phyloP scores from a whole-genome alignment of 1,139 yeast genomes.

The Geotrichum carabidarum region DNA sequence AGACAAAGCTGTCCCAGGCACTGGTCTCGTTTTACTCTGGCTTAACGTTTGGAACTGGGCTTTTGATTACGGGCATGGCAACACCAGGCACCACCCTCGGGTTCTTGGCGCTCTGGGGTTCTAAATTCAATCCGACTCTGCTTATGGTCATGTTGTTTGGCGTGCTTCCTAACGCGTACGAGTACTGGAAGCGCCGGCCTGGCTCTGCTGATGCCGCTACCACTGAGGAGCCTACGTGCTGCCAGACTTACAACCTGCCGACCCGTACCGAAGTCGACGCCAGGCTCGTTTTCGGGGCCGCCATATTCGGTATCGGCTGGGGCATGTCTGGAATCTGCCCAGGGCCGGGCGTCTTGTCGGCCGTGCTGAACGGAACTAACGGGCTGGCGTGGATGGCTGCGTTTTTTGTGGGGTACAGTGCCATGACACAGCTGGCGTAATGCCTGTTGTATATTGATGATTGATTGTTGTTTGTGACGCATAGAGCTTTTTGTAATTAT shows the following conservation, averaged over 20 bases:
- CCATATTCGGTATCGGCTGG: constrained; percentile 47
- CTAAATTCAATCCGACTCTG: constrained; percentile 45
- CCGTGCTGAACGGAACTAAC: constrained; percentile 24
- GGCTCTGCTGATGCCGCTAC: constrained; percentile 1
- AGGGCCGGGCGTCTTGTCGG: constrained; percentile 42
- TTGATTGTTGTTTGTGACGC: not conserved
- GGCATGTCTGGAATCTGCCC: constrained; percentile 47
- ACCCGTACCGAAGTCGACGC: constrained; percentile 29
- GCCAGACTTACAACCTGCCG: constrained; percentile 4
- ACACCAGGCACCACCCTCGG: constrained; percentile 44
- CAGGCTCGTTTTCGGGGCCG: constrained; percentile 39
- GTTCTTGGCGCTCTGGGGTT: constrained; percentile 39
- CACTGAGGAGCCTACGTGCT: constrained; percentile 20
- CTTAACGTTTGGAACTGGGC: constrained; percentile 43
- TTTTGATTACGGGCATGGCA: constrained; percentile 45
- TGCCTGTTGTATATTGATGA: not conserved
- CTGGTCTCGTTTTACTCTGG: constrained; percentile 39
- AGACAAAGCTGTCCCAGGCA: constrained; percentile 22
- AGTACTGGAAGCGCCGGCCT: constrained; percentile 15
- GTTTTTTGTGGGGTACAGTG: constrained; percentile 21
- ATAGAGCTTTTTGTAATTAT: not conserved
- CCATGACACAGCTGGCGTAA: constrained; percentile 3
- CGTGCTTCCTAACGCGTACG: constrained; percentile 41
- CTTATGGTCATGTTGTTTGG: constrained; percentile 42
- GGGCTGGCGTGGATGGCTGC: constrained; percentile 28